Percentiles rank a stretch among this genome's conserved stretches.
phyloP scores from a whole-genome alignment of 169 alveolate genomes.

The Eimeria sp. region DNA sequence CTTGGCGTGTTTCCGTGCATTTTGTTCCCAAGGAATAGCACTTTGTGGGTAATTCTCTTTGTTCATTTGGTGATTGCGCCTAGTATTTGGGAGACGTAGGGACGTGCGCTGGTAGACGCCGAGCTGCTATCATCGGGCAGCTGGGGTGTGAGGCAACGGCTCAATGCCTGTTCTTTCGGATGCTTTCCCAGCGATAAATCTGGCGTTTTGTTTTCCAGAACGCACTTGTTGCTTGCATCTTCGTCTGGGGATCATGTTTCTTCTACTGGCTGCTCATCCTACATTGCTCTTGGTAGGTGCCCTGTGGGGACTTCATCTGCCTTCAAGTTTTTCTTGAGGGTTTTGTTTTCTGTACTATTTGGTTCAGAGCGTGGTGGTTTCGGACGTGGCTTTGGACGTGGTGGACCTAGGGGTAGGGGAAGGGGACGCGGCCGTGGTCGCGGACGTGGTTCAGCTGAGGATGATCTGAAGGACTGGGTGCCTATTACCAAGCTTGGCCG shows the following conservation, averaged over 20 bases:
- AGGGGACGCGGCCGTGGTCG: conserved; percentile 88
- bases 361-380: conserved; percentile 85
- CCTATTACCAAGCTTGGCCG: conserved; percentile 99
- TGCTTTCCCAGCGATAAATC: background rate
- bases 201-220: background rate
- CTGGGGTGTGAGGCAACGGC: background rate
- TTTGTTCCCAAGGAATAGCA: background rate
- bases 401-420: conserved; percentile 85
- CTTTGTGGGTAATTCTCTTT: background rate
- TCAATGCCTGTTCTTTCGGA: background rate
- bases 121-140: background rate
- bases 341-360: background rate
- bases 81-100: background rate
- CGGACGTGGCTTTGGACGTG: conserved; percentile 87
- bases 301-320: background rate
- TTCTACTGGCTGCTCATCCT: background rate
- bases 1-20: background rate
- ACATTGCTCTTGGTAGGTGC: background rate
- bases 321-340: background rate
- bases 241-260: background rate
- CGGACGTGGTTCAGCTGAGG: conserved; percentile 95
- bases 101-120: background rate
- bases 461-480: conserved; percentile 98
- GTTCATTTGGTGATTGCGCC: background rate
- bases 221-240: background rate